Evolutionary conservation across 441 rosid genomes (phyloP).

Genomic region (Eruca vesicaria): DNA sequence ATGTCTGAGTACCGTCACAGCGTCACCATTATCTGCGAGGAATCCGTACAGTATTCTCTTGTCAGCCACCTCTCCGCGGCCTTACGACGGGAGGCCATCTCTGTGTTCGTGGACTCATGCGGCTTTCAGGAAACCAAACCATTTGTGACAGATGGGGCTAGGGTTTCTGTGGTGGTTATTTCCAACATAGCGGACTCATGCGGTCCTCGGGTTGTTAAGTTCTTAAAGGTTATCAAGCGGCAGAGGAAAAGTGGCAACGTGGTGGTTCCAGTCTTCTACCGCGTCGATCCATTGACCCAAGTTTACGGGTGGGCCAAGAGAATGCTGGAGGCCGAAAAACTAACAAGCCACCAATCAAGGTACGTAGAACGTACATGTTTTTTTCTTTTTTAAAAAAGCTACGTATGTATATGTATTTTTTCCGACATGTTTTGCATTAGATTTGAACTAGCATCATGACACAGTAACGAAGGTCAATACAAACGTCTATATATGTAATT

Average conservation of each 20-base stretch:
- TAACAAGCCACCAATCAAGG: neutral
- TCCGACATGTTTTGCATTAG: neutral
- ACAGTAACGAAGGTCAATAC: too few species aligned
- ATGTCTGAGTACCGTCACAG: neutral
- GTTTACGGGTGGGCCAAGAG: neutral
- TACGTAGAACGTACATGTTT: neutral
- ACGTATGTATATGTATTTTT: too few species aligned
- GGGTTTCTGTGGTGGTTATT: neutral
- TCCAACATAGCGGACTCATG: neutral
- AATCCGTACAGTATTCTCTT: neutral
- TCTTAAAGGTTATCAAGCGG: neutral
- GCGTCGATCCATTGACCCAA: neutral
- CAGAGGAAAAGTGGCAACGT: neutral
- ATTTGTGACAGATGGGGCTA: neutral
- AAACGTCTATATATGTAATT: too few species aligned
- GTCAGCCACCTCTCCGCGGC: slow-evolving; percentile 21
- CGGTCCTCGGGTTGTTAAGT: neutral
- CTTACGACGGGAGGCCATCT: slow-evolving; percentile 10
- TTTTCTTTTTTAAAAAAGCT: too few species aligned
- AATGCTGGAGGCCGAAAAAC: neutral
- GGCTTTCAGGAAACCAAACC: neutral
- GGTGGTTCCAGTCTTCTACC: neutral
- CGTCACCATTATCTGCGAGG: neutral
- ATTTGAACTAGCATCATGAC: neutral
- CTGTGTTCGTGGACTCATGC: neutral